Evolutionary conservation across 208 protist genomes (phyloP), one percentile per base, ranked within the genome.

Genomic region (Trypanosoma boissoni): DNA sequence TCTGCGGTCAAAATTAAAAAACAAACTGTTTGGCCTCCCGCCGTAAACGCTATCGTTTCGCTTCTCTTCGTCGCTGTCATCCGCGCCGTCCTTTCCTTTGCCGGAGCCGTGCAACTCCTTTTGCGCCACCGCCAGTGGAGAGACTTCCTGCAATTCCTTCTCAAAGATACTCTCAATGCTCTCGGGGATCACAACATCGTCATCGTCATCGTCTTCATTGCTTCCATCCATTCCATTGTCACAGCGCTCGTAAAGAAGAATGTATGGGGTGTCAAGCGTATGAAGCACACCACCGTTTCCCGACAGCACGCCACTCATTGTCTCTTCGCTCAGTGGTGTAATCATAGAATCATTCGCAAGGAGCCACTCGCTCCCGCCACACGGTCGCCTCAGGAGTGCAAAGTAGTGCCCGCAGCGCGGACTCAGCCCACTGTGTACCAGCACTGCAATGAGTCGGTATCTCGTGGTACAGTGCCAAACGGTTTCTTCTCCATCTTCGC

Each of bases 391-490:
- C 18, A 72, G 63, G 10, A 91, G 21, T 6, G 68, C 74, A 46
- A 80, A 91, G 61, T 91, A 91, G 44, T 87, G 79, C 12, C 84
- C 84, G 44, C 74, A 83, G 44, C 55, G 68, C 8, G 74, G 76
- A 10, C 72, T 82, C n/a, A 61, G 44, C 24, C 84, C 84, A 58
- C 77, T 91, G 68, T 91, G 84, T 10, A 91, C 56, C 26, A 91
- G 63, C 18, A 91, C 71, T 0, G 68, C 65, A 26, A 51, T 60
- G 16, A 91, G 74, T 16, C 70, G 62, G 41, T 86, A 91, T 3
- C 56, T 62, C n/a, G 85, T 64, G 31, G 57, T 66, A 21, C 29
- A 39, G 29, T 57, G n/a, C 23, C 42, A 18, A 14, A 65, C 42
- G 32, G 5, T 34, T 10, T 37, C 28, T 31, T 65, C 53, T 29